phyloP scores from a whole-genome alignment of 306 rosid species.

The Gastrolobium bilobum region DNA sequence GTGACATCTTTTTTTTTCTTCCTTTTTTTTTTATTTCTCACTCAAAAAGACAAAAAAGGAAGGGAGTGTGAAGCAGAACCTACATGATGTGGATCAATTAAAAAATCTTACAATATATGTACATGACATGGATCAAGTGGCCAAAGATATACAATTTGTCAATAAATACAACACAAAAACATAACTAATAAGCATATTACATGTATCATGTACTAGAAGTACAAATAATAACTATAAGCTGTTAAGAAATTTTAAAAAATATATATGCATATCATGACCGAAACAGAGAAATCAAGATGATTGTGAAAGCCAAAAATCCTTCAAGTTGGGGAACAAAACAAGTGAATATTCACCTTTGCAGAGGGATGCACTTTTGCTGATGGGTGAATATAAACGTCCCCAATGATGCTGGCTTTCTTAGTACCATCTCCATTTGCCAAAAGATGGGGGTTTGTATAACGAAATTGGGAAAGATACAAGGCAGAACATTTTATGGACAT shows the following conservation, averaged over 20 bases:
- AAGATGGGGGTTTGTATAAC: constrained; percentile 73
- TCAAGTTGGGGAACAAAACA: constrained; percentile 4
- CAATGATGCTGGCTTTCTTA: constrained; percentile 72
- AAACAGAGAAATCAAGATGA: constrained; percentile 12
- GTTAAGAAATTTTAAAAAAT: constrained; percentile 9
- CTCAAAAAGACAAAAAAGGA: constrained; percentile 1
- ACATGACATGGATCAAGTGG: constrained; percentile 18
- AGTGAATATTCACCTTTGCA: constrained; percentile 72
- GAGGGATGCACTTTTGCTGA: constrained; percentile 96
- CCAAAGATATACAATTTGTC: constrained; percentile 25
- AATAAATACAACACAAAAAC: constrained; percentile 10
- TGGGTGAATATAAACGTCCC: constrained; percentile 92
- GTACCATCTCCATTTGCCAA: constrained; percentile 80
- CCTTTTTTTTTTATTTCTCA: neutral
- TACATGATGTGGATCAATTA: constrained; percentile 2
- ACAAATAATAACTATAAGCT: constrained; percentile 12
- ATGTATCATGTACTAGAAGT: constrained; percentile 20
- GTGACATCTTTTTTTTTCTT: constrained; percentile 10
- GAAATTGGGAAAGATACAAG: constrained; percentile 87
- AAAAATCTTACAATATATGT: constrained; percentile 5
- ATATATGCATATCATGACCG: neutral
- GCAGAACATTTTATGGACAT: constrained; percentile 95
- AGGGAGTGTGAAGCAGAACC: neutral
- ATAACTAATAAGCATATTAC: neutral
- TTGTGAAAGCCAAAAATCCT: constrained; percentile 17